Conservation (phyloP, 164 flowering plant species). For the Cinnamomum chago region DNA sequence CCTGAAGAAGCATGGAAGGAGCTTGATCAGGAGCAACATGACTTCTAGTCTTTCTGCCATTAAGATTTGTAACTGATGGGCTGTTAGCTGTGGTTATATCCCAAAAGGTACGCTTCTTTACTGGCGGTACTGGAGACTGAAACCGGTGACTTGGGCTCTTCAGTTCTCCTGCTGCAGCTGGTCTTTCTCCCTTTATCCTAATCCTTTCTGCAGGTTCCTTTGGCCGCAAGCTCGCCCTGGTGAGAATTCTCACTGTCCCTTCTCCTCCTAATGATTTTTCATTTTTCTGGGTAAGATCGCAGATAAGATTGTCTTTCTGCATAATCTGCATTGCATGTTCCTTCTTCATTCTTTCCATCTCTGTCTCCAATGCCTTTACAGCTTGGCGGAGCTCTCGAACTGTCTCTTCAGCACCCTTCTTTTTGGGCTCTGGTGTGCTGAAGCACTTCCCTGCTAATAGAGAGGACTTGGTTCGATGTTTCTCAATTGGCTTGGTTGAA, state of each 20-base stretch:
- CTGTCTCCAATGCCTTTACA: conserved; percentile 55
- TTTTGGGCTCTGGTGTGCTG: conserved; percentile 59
- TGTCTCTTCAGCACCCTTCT: conserved; percentile 43
- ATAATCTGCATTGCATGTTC: conserved; percentile 61
- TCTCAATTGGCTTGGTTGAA: conserved; percentile 44
- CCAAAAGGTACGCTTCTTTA: conserved; percentile 86
- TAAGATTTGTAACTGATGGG: conserved; percentile 56
- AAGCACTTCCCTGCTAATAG: conserved; percentile 52
- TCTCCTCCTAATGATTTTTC: conserved; percentile 25
- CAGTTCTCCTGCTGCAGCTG: conserved; percentile 37
- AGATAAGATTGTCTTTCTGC: conserved; percentile 67
- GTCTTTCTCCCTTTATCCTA: conserved; percentile 8
- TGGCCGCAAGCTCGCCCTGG: conserved; percentile 53
- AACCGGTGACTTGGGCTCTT: conserved; percentile 70
- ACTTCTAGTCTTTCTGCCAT: conserved; percentile 77
- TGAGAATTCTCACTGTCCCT: conserved; percentile 38
- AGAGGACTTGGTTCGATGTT: conserved; percentile 41
- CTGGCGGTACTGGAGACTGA: conserved; percentile 64
- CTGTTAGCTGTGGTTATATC: conserved; percentile 82
- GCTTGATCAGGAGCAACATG: conserved; percentile 53
- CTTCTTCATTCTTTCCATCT: conserved; percentile 63
- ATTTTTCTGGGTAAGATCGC: conserved; percentile 44
- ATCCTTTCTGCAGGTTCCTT: conserved; percentile 27
- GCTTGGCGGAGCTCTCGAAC: conserved; percentile 41
- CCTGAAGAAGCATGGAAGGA: conserved; percentile 95